Conservation (phyloP, 306 rosid genomes). For the Chamaecrista fasciculata region DNA sequence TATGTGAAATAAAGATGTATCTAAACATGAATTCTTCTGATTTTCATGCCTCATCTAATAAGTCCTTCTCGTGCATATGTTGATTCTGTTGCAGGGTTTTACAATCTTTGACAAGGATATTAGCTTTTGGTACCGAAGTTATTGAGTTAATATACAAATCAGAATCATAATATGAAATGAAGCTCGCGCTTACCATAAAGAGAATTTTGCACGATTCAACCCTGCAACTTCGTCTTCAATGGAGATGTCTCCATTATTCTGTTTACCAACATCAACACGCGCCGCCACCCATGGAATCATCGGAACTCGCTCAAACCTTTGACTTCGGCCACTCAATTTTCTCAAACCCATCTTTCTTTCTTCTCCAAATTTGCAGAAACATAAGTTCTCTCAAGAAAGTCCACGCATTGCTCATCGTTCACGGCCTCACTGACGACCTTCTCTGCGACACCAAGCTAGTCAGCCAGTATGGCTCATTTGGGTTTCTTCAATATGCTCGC, state of each 20-base stretch:
- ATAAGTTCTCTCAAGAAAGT: conserved; percentile 44
- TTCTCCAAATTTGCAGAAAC: conserved; percentile 45
- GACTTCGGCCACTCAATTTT: conserved; percentile 30
- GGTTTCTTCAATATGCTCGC: conserved; percentile 49
- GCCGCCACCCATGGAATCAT: conserved; percentile 9
- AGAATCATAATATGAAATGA: conserved; percentile 20
- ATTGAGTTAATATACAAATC: neutral
- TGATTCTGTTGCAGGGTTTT: too few species aligned
- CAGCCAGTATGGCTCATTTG: conserved; percentile 59
- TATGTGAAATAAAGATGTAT: too few species aligned
- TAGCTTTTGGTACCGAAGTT: too few species aligned
- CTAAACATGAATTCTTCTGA: too few species aligned
- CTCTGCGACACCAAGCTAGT: conserved; percentile 48
- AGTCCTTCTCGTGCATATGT: too few species aligned
- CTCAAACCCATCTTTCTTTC: conserved; percentile 40
- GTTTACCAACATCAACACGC: neutral
- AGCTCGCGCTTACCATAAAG: conserved; percentile 4
- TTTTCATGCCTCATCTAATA: too few species aligned
- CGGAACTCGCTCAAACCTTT: conserved; percentile 7
- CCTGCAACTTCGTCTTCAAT: conserved; percentile 14
- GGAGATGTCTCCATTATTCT: conserved; percentile 22
- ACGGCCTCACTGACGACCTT: conserved; percentile 40
- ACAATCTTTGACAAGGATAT: too few species aligned
- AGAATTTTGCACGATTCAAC: neutral
- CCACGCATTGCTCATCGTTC: conserved; percentile 51